These are phyloP conservation scores for Arctium lappa DNA, from an alignment of 129 eudicot species.

Conservation along the genomic window DNA sequence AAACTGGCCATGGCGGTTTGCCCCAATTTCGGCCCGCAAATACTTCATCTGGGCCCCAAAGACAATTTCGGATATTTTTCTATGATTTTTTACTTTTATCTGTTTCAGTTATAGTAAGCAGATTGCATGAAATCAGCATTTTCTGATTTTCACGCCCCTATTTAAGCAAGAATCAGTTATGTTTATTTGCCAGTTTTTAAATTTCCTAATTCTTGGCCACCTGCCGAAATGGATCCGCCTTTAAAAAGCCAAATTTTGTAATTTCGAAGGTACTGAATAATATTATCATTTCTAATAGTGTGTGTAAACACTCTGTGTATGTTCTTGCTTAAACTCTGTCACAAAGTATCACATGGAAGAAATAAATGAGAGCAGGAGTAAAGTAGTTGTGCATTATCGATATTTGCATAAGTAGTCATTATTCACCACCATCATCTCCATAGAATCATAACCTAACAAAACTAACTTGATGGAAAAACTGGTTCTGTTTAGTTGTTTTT, in stretches of 20 bases:
- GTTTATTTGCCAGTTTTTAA: background rate
- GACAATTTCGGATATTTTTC: background rate
- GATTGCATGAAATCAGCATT: background rate
- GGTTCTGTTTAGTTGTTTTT: background rate
- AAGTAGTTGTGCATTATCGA: background rate
- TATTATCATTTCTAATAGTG: too few species aligned
- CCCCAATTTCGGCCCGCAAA: background rate
- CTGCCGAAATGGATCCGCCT: background rate
- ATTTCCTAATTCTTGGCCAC: background rate
- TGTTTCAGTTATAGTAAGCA: background rate
- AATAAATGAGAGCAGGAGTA: background rate
- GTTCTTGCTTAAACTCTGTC: background rate
- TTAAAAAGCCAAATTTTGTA: background rate
- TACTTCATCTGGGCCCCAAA: background rate
- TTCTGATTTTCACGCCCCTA: background rate
- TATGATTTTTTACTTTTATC: background rate
- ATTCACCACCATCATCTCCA: background rate
- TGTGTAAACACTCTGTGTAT: background rate
- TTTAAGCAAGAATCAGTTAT: background rate
- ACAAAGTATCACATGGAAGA: background rate
- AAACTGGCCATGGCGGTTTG: background rate
- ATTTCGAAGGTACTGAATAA: background rate
- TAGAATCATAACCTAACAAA: background rate
- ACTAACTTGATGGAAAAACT: background rate
- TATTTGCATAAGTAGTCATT: background rate